Evolutionary conservation across 441 rosid genomes (phyloP), one percentile per base, ranked within the genome.

Genomic region (Mallotus repandus): DNA sequence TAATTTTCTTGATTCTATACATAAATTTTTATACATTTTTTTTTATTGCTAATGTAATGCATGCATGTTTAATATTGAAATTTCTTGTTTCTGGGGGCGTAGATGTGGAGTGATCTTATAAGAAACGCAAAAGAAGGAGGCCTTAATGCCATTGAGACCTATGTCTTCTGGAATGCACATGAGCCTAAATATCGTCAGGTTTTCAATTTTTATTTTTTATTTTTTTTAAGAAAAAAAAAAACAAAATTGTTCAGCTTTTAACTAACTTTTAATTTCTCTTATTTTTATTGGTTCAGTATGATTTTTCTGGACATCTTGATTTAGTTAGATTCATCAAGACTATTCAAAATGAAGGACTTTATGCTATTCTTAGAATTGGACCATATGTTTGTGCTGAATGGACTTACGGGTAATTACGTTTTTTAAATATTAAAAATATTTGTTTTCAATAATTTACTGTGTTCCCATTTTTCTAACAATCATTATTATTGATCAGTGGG

Each of bases 341-440:
- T 35, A 71, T 81, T 15, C 76, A 75, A 8, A 68, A 69, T 16
- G 77, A 78, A 7, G 87, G 86, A 2, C 72, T 87, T 8, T 80
- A 85, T 65, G 86, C 70, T 4, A 76, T 87, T 60, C 87, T 91
- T 11, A 79, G 96, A 5, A 84, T 91, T 41, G 93, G 96, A 41
- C 96, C 93, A 0, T 91, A 84, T 64, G 84, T 35, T 35, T 83
- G 87, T 79, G 89, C 91, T 8, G 92, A 91, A 68, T 91, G 96
- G 92, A 86, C 68, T 66, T 86, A 85, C 48, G 92, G 93, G 91
- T 85, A 78, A 45, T 35, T 35, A 35, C 3, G 1, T 35, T 35
- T 35, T 1, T 35, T 3, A 3, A 35, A 35, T 35, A 35, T 35
- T 35, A 4, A 35, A 3, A 35, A 35, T 35, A 35, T 35, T 35